Evolutionary conservation across 345 rosid species (phyloP).

Genomic region (Kandelia obovata): DNA sequence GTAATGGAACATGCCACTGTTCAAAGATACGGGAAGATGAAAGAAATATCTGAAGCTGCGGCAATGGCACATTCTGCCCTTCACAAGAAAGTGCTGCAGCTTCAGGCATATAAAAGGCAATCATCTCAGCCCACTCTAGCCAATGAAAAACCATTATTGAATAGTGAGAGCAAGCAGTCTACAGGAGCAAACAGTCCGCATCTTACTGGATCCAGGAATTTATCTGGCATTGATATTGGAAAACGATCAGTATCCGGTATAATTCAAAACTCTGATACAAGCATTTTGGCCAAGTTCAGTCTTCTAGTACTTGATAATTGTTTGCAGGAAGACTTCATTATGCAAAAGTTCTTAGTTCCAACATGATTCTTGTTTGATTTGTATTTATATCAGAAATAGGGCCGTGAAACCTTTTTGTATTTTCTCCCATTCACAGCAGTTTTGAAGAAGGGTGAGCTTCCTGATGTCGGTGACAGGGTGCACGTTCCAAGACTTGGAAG

Average conservation of each 20-base stretch:
- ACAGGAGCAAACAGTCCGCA: conserved; percentile 20
- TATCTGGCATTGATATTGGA: conserved; percentile 30
- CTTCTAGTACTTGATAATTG: background rate
- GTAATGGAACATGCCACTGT: conserved; percentile 46
- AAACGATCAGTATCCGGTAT: conserved; percentile 43
- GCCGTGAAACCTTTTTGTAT: background rate
- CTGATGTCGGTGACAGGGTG: conserved; percentile 62
- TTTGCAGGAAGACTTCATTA: background rate
- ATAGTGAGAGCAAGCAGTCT: conserved; percentile 19
- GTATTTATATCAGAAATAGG: conserved; percentile 1
- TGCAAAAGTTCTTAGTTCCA: background rate
- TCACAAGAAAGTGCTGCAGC: conserved; percentile 59
- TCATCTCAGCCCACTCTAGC: conserved; percentile 30
- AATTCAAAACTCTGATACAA: conserved; percentile 2
- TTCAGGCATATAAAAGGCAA: conserved; percentile 44
- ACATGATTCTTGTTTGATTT: conserved; percentile 1
- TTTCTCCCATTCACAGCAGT: conserved; percentile 23
- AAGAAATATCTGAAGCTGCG: conserved; percentile 57
- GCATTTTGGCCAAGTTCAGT: conserved; percentile 3
- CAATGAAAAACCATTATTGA: conserved; percentile 23
- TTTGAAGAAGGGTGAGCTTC: conserved; percentile 34
- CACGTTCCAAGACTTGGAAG: conserved; percentile 61
- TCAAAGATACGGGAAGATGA: conserved; percentile 45
- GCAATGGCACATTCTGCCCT: conserved; percentile 51
- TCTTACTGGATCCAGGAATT: conserved; percentile 1